Base-by-base conservation (phyloP, 306 rosid genomes). In the Vigna unguiculata region DNA sequence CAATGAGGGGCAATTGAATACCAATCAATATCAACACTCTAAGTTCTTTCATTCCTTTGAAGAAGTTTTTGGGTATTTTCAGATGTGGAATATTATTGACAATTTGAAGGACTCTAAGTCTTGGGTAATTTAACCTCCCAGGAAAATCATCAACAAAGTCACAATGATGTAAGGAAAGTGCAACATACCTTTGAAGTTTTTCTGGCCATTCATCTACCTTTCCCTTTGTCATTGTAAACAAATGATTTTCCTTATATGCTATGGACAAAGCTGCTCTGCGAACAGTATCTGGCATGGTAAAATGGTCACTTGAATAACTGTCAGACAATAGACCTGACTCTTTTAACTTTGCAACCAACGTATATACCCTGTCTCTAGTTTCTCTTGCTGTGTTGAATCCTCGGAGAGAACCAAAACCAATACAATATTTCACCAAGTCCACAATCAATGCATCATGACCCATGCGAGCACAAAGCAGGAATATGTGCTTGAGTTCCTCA, bases 261-360 rank as follows among this genome's bases (percentile, higher is more conserved):
- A 60, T 75, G 11, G 71, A 60, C 48, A 75, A 19, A 62, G 79
- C 79, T 0, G 7, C 61, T 7, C 10, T 5, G 0, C 60, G 60
- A 0, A 61, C 7, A 46, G 36, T 51, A 34, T 71, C 51, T 3
- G 32, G 68, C 68, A 61, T 61, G 46, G 45, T 30, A 45, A 61
- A 61, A 9, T 10, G 68, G 4, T 34, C 68, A 0, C 13, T 61
- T 15, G 68, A 61, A 34, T 2, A 61, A 3, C 68, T 61, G 8
- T 61, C 46, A 32, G 15, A 32, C 46, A 61, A n/a, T 24, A 61
- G 34, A 34, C 24, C 9, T 4, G 9, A 61, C 2, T 32, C 46
- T 61, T 61, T 61, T 9, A 61, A 4, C 68, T 61, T 34, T n/a
- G 7, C 46, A 32, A 61, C 46, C 8, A 61, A 8, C 0, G 5